Percentiles rank a stretch among this genome's conserved stretches.
These are phyloP conservation scores for Agrocybe chaxingu DNA, from an alignment of 768 basidiomycete species.

Conservation along the genomic window DNA sequence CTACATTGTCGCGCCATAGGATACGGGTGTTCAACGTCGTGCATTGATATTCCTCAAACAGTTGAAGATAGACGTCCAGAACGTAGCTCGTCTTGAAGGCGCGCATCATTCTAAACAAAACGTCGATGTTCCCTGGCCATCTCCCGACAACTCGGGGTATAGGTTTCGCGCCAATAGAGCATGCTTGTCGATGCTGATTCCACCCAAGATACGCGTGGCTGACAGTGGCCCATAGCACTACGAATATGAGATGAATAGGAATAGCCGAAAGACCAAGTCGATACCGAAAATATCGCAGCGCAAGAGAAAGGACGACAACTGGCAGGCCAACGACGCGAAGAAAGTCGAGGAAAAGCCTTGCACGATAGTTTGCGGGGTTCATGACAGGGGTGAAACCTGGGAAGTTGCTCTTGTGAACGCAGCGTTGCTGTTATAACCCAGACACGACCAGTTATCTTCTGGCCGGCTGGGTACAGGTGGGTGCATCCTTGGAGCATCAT, in stretches of 20 bases:
- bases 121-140: slow-evolving; percentile 79
- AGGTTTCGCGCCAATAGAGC: slow-evolving; percentile 43
- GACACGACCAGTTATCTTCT: neutral
- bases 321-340: slow-evolving; percentile 38
- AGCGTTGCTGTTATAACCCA: neutral
- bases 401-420: neutral
- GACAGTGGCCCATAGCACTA: slow-evolving; percentile 35
- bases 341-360: slow-evolving; percentile 47
- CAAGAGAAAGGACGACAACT: slow-evolving; percentile 29
- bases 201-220: slow-evolving; percentile 32
- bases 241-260: slow-evolving; percentile 36
- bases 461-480: neutral
- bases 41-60: slow-evolving; percentile 68
- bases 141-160: slow-evolving; percentile 61
- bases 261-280: slow-evolving; percentile 32
- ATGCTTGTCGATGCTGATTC: slow-evolving; percentile 40
- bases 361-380: slow-evolving; percentile 45
- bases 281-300: slow-evolving; percentile 23
- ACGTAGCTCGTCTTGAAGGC: slow-evolving; percentile 60
- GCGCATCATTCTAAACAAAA: slow-evolving; percentile 53
- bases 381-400: slow-evolving; percentile 19
- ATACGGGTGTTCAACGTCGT: slow-evolving; percentile 69
- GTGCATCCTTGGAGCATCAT: slow-evolving; percentile 15
- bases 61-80: slow-evolving; percentile 57
- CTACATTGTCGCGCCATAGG: slow-evolving; percentile 66